These are phyloP conservation scores for Phlyctochytrium bullatum DNA, from an alignment of 192 early-diverging fungal genomes.

Conservation along the genomic window DNA sequence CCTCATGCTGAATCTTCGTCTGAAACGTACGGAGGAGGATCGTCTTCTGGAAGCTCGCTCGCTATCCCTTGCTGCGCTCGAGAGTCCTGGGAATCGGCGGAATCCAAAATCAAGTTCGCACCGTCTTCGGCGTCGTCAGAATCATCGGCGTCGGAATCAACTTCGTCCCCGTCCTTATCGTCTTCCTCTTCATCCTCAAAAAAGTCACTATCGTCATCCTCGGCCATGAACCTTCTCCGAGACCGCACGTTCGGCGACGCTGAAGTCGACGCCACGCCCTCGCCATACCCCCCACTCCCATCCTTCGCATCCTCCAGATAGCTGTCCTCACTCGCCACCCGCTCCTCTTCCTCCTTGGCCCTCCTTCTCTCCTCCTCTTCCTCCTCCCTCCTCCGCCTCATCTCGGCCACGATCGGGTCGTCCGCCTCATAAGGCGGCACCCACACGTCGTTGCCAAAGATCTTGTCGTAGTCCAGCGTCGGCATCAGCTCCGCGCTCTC, in stretches of 20 bases:
- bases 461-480: conserved; percentile 49
- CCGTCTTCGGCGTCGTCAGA: too few relatives aligned
- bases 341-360: neutral
- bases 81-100: too few relatives aligned
- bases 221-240: too few relatives aligned
- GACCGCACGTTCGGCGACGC: neutral
- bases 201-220: neutral
- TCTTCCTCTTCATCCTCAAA: neutral
- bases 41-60: too few relatives aligned
- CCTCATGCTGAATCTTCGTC: too few relatives aligned
- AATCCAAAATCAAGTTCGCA: too few relatives aligned
- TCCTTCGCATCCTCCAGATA: neutral
- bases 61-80: too few relatives aligned
- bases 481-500: conserved; percentile 40
- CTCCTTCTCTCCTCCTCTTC: conserved; percentile 9
- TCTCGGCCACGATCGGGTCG: conserved; percentile 31
- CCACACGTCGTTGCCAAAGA: conserved; percentile 47
- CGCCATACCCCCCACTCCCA: neutral
- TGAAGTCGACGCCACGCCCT: neutral
- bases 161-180: neutral
- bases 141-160: neutral
- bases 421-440: conserved; percentile 38
- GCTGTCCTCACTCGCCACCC: neutral
- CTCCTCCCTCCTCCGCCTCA: conserved; percentile 3
- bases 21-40: too few relatives aligned